phyloP scores from a whole-genome alignment of 495 filamentous ascomycete genomes.

The Baudoinia panamericana region DNA sequence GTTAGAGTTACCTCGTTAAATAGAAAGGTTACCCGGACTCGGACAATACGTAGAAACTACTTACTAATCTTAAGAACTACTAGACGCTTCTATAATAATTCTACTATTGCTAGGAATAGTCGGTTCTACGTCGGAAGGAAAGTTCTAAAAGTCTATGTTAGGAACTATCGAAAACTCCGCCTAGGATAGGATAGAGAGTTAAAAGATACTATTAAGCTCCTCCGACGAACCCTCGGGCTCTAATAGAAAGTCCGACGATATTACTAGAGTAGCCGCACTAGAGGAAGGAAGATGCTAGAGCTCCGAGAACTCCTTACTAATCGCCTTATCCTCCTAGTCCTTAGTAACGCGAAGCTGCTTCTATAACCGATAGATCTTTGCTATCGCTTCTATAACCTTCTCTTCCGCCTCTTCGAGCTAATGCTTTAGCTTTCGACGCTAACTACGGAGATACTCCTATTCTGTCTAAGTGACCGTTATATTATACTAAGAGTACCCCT shows the following conservation, averaged over 20 bases:
- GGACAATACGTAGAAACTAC: neutral
- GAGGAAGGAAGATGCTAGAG: neutral
- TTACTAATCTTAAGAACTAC: neutral
- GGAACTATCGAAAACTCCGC: neutral
- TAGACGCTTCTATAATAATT: neutral
- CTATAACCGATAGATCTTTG: neutral
- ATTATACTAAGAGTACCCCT: neutral
- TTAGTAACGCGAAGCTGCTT: neutral
- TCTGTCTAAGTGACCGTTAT: neutral
- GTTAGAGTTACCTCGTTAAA: conserved; percentile 1
- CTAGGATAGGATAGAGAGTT: neutral
- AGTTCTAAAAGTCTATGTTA: neutral
- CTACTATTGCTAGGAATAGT: neutral
- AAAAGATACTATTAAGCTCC: neutral
- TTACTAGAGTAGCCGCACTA: neutral
- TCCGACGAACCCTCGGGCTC: neutral
- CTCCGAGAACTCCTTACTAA: conserved; percentile 1
- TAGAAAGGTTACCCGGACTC: neutral
- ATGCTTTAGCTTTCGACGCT: conserved; percentile 4
- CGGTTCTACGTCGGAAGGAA: neutral
- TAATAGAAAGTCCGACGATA: neutral
- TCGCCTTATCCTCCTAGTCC: neutral
- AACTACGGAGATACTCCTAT: neutral
- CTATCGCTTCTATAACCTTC: neutral
- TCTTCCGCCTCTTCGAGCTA: conserved; percentile 1